Evolutionary conservation across 768 basidiomycete genomes (phyloP).

Genomic region (Stropharia rugosoannulata): DNA sequence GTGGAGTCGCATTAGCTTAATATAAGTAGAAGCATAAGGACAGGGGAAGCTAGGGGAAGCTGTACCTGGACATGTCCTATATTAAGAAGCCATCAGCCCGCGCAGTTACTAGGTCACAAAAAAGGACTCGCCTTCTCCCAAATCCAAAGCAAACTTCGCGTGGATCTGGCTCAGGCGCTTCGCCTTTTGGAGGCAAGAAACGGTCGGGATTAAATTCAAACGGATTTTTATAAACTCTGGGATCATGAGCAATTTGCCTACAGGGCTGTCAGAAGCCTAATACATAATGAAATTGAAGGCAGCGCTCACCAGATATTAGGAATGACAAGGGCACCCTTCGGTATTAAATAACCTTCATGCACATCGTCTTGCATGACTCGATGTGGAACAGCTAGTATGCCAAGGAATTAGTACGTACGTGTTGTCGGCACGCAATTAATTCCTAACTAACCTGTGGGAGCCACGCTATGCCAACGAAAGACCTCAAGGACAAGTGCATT

Average conservation of each 20-base stretch:
- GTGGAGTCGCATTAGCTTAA: conserved; percentile 4
- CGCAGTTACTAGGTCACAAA: conserved; percentile 2
- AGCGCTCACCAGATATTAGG: conserved; percentile 46
- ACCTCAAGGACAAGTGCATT: conserved; percentile 64
- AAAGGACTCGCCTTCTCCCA: conserved; percentile 52
- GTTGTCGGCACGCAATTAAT: conserved; percentile 4
- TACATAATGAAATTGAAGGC: background rate
- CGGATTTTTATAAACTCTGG: conserved; percentile 51
- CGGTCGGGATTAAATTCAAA: conserved; percentile 60
- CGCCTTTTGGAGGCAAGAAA: conserved; percentile 45
- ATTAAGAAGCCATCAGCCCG: conserved; percentile 4
- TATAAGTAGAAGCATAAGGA: conserved; percentile 1
- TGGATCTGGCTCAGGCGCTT: conserved; percentile 52
- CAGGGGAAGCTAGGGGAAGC: conserved; percentile 3
- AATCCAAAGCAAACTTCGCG: conserved; percentile 68
- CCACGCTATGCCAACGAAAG: conserved; percentile 47
- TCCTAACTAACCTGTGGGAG: conserved; percentile 33
- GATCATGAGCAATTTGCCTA: conserved; percentile 56
- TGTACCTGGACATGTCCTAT: conserved; percentile 49
- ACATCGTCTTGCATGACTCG: conserved; percentile 59
- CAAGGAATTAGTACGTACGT: conserved; percentile 7
- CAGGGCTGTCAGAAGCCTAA: conserved; percentile 3
- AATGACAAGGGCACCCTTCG: conserved; percentile 53
- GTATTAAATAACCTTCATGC: conserved; percentile 61
- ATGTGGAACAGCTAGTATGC: conserved; percentile 46